Evolutionary conservation across 352 stramenopile genomes (phyloP).

Genomic region (Globisporangium paddicum): DNA sequence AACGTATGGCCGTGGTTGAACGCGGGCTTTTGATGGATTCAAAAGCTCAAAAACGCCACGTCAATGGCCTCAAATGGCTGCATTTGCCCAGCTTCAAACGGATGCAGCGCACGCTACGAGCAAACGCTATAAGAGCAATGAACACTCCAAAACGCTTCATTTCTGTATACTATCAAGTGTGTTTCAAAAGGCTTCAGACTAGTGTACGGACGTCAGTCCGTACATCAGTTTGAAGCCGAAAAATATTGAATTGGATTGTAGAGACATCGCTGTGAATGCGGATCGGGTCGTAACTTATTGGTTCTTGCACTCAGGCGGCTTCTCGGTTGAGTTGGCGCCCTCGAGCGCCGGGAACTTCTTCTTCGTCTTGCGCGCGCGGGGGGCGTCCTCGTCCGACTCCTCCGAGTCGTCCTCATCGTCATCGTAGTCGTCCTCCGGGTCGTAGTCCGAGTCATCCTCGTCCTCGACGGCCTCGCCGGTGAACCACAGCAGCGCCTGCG

Average conservation of each 20-base stretch:
- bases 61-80: background rate
- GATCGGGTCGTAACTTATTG: constrained; percentile 50
- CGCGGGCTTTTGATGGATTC: background rate
- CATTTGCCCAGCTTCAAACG: background rate
- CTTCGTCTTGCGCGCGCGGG: constrained; percentile 40
- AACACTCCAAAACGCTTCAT: background rate
- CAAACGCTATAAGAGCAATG: too few relatives aligned
- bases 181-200: constrained; percentile 12
- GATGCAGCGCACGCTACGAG: too few relatives aligned
- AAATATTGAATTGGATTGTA: constrained; percentile 7
- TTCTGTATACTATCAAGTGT: constrained; percentile 6
- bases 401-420: constrained; percentile 63
- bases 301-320: constrained; percentile 88
- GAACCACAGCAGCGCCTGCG: constrained; percentile 84
- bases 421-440: constrained; percentile 63
- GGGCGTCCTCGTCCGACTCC: constrained; percentile 48
- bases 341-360: constrained; percentile 80
- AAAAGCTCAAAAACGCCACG: background rate
- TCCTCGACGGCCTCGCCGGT: constrained; percentile 77
- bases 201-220: too few relatives aligned
- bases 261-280: too few relatives aligned
- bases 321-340: constrained; percentile 60
- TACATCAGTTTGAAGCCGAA: background rate
- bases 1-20: background rate
- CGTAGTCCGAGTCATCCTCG: constrained; percentile 71